Evolutionary conservation across 1,284 basidiomycete genomes (phyloP).

Genomic region (Fomitopsis palustris): DNA sequence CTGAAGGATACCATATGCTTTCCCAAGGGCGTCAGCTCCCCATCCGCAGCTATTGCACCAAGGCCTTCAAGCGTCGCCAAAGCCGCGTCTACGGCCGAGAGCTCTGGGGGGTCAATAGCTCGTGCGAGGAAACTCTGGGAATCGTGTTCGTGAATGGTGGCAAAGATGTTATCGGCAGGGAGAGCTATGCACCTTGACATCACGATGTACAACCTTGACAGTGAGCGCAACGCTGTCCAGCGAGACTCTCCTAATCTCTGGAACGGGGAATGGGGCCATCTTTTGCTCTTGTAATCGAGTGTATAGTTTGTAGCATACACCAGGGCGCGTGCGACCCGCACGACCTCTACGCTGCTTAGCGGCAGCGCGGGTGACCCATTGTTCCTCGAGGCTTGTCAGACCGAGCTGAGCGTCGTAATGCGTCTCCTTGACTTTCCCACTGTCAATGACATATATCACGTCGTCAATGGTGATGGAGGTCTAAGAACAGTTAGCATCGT

Average conservation of each 20-base stretch:
- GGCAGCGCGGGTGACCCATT: slow-evolving; percentile 79
- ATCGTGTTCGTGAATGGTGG: slow-evolving; percentile 9
- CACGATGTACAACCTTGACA: slow-evolving; percentile 80
- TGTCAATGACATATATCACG: slow-evolving; percentile 81
- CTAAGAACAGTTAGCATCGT: slow-evolving; percentile 36
- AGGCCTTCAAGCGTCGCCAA: slow-evolving; percentile 75
- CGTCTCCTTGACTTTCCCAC: slow-evolving; percentile 89
- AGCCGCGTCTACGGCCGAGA: slow-evolving; percentile 77
- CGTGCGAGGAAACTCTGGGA: slow-evolving; percentile 53
- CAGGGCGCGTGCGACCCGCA: slow-evolving; percentile 86
- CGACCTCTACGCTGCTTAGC: slow-evolving; percentile 85
- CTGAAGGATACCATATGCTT: slow-evolving; percentile 65
- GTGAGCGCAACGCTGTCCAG: slow-evolving; percentile 82
- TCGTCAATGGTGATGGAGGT: slow-evolving; percentile 96
- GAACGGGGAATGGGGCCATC: slow-evolving; percentile 75
- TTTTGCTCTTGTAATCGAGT: slow-evolving; percentile 69
- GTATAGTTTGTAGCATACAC: slow-evolving; percentile 84
- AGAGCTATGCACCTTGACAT: slow-evolving; percentile 60
- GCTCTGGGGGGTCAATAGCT: slow-evolving; percentile 83
- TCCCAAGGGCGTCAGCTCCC: slow-evolving; percentile 79
- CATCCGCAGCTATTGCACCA: slow-evolving; percentile 69
- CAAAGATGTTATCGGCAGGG: neutral
- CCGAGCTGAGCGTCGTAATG: slow-evolving; percentile 77
- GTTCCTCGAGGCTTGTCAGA: slow-evolving; percentile 76
- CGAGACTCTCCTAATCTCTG: slow-evolving; percentile 90